Evolutionary conservation across 1,139 yeast genomes (phyloP), one percentile per base, ranked within the genome.

Genomic region (Debaryomyces robertsiae): DNA sequence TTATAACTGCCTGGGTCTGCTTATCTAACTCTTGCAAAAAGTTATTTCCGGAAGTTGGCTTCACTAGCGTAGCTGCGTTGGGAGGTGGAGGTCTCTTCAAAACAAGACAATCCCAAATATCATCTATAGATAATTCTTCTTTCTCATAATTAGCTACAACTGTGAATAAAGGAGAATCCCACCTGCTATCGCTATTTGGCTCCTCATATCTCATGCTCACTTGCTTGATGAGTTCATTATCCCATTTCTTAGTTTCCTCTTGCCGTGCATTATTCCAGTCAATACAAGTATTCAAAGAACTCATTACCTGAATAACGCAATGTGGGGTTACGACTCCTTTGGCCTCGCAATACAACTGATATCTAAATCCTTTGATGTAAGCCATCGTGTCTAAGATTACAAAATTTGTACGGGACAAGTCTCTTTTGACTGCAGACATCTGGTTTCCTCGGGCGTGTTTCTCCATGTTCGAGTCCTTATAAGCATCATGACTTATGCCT

Each of bases 131-230:
- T 10, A 86, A 54, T 9, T 38, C 43, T 43, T 72, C 75, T 4
- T 66, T 60, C n/a, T 65, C 67, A 44, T 82, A 82, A 34, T 79
- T 82, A 32, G 81, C 76, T 2, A 82, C 76, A 1, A 88, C 62
- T 0, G 88, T 80, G 58, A 89, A 84, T 46, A 91, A 65, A 2
- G 99, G 99, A 3, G 95, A 81, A 58, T 93, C 99, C 98, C 98
- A 93, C 45, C 97, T 70, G 28, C 84, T 79, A 56, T 79, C 78
- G 15, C 82, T 82, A 54, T 88, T 86, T 1, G 99, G 99, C 59
- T 93, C 98, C 61, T 93, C 98, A 56, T 84, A 94, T 47, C 98
- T 65, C 81, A 90, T 86, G 4, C 81, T 76, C 47, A 93, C 65
- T 40, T 85, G 93, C 16, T 74, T 75, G 36, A 91, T 69, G 36